Evolutionary conservation across 2,329 filamentous ascomycete genomes (phyloP).

Genomic region (Seiridium cupressi): DNA sequence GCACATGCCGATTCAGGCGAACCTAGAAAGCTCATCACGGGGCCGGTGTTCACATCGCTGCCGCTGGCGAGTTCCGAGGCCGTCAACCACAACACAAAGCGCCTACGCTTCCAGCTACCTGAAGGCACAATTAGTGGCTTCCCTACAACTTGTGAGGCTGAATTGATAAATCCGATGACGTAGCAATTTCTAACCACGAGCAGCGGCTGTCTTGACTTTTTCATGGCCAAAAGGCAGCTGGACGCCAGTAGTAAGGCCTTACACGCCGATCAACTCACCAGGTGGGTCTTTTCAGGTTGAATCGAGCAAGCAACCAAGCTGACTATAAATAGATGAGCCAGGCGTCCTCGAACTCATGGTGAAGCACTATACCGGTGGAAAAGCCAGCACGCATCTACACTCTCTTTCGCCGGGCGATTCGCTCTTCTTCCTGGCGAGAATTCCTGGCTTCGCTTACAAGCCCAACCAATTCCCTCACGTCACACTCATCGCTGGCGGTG

Average conservation of each 20-base stretch:
- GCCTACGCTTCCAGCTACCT: conserved; percentile 54
- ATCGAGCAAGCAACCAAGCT: neutral
- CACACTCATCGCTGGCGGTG: conserved; percentile 68
- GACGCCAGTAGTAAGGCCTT: conserved; percentile 62
- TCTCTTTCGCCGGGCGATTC: conserved; percentile 60
- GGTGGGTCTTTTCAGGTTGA: conserved; percentile 30
- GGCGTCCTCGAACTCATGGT: conserved; percentile 64
- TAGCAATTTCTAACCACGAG: neutral
- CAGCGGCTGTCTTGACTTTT: conserved; percentile 57
- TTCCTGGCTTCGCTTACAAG: conserved; percentile 55
- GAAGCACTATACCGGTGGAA: conserved; percentile 67
- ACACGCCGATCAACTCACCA: conserved; percentile 60
- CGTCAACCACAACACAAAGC: conserved; percentile 60
- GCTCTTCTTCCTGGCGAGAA: conserved; percentile 54
- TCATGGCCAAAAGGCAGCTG: conserved; percentile 56
- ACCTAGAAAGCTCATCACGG: conserved; percentile 30
- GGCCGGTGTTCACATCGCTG: conserved; percentile 43
- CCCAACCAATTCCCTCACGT: conserved; percentile 49
- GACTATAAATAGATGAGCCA: conserved; percentile 41
- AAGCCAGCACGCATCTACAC: conserved; percentile 65
- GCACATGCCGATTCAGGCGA: conserved; percentile 23
- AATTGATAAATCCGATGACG: neutral
- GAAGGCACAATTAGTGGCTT: conserved; percentile 47
- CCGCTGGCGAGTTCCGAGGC: conserved; percentile 48
- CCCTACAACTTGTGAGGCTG: conserved; percentile 41